Evolutionary conservation across 805 yeast species (phyloP), one percentile per base, ranked within the genome.

Genomic region (Kodamaea neixiangensis): DNA sequence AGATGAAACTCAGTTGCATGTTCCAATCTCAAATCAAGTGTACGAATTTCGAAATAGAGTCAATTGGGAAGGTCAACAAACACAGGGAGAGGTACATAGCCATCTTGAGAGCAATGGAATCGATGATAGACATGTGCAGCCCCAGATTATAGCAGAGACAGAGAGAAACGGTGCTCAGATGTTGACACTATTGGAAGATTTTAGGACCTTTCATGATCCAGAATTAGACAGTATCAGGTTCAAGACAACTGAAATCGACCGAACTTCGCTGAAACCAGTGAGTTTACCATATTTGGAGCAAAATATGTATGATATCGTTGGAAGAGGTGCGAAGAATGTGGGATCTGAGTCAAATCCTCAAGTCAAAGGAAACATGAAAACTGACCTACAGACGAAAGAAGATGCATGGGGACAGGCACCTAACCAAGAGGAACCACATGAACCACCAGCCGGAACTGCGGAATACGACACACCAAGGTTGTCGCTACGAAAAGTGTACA

Each of bases 221-320:
- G 68, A 71, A n/a, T 51, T 72, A 21, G 68, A 67, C 35, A 57
- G 55, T 5, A 42, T 71, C 7, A 33, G 15, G 21, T 37, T 37
- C 41, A 37, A 37, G 20, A 37, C 31, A 3, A 25, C 31, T 13
- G 31, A 25, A 25, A 10, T 9, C 11, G 31, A 25, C 10, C 31
- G 31, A 9, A 7, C 7, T 25, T 25, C 31, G 14, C 15, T 20
- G 31, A 25, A 40, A 21, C 11, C 29, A 11, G 29, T 40, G 44
- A 40, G 13, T 15, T 19, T 40, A 18, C 44, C 44, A 2, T 54
- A 54, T 7, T 46, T 64, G 13, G 60, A 60, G 44, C 44, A 47
- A 14, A 43, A 18, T 10, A 29, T 63, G 2, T 54, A 46, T 21
- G 34, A 41, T 14, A 41, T 17, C 19, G 19, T 41, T 3, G 21